Evolutionary conservation across 1,139 yeast genomes (phyloP), one percentile per base, ranked within the genome.

Genomic region (Suhomyces chickasaworum): DNA sequence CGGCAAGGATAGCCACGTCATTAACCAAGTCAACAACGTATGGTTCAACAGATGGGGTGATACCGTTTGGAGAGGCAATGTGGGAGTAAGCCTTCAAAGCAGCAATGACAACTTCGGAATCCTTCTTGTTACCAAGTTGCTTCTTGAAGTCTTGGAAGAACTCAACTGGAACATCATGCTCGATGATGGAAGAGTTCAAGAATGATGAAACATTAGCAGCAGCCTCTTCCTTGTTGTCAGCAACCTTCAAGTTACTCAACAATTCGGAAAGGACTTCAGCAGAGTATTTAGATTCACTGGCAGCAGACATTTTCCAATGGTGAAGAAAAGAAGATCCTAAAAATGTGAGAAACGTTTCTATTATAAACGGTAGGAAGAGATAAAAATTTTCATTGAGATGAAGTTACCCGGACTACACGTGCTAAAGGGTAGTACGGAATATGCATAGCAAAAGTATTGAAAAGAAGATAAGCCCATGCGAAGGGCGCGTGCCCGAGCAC

Each of bases 131-230:
- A 70, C 78, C 77, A 65, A 91, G 76, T 62, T 95, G 85, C 64
- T 80, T 81, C 71, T 80, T 78, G 70, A 93, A 82, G 69, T 86
- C 84, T 53, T 71, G 72, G 71, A 91, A 89, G 81, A 91, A 90
- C 68, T 83, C 84, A 66, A 79, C 84, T 64, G 99, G 99, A 59
- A 91, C 95, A 76, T 91, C 98, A 77, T 93, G 98, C 80, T 93
- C 99, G 71, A 91, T 93, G 75, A 91, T 90, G 65, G 95, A 89
- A 59, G 97, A 95, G 78, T 91, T 93, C 75, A 93, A 82, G 80
- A 93, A 91, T 54, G 95, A 83, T 58, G 98, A 83, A 66, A 93
- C 88, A 71, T 89, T 89, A 64, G 86, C 71, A 68, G 97, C 95
- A 68, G 96, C 95, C 68, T 81, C 85, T 55, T 82, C 84, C 74